Percentiles rank a stretch among this genome's conserved stretches.
Evolutionary conservation across 2,329 filamentous ascomycete genomes (phyloP).

Genomic region (Fonsecaea monophora): DNA sequence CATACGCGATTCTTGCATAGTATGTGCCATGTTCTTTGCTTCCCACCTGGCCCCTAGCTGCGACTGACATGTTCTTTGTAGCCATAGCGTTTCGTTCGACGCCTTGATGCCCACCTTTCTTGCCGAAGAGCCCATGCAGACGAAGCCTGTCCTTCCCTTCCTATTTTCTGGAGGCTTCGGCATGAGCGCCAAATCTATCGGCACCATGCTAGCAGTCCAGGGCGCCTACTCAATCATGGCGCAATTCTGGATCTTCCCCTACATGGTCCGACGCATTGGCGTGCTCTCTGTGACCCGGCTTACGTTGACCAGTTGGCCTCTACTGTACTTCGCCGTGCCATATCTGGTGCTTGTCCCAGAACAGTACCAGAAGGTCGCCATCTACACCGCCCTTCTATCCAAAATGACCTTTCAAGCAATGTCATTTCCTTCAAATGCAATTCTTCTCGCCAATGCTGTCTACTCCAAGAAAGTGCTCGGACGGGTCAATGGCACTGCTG

Average conservation of each 20-base stretch:
- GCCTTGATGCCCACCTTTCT: constrained; percentile 92
- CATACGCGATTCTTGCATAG: constrained; percentile 85
- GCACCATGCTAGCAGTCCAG: constrained; percentile 85
- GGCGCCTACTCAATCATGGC: constrained; percentile 88
- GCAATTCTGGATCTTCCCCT: constrained; percentile 83
- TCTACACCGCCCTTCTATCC: constrained; percentile 81
- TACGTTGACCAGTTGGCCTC: constrained; percentile 80
- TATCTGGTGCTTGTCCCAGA: constrained; percentile 86
- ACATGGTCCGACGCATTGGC: constrained; percentile 75
- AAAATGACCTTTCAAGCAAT: constrained; percentile 93
- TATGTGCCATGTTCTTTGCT: constrained; percentile 59
- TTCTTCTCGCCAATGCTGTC: constrained; percentile 86
- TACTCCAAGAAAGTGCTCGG: constrained; percentile 84
- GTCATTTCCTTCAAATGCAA: constrained; percentile 87
- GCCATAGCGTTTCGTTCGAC: constrained; percentile 96
- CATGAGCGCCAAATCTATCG: constrained; percentile 81
- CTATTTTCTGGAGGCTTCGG: constrained; percentile 88
- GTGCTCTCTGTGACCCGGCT: constrained; percentile 82
- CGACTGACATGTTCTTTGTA: constrained; percentile 50
- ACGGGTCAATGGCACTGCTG: constrained; percentile 89
- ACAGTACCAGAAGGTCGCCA: constrained; percentile 71
- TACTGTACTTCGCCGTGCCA: constrained; percentile 84
- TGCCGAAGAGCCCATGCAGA: constrained; percentile 61
- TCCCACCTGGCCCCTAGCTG: constrained; percentile 35
- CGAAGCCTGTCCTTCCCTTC: constrained; percentile 73